phyloP scores from a whole-genome alignment of 179 eudicot species.

The Heliamphora pulchella region DNA sequence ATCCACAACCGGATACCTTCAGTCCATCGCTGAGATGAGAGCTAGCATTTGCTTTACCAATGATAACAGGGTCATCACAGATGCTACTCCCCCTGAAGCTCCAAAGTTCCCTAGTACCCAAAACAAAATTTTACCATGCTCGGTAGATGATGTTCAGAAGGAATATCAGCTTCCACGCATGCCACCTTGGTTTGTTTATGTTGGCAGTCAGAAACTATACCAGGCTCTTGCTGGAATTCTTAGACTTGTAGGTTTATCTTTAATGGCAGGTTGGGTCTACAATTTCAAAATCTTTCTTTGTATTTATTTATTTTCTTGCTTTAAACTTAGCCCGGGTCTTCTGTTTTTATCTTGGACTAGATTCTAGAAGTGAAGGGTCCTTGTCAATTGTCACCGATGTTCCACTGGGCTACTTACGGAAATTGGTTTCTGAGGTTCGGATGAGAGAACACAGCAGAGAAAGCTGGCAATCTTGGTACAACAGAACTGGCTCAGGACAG shows the following conservation, averaged over 20 bases:
- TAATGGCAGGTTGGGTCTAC: conserved; percentile 50
- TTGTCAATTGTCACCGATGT: conserved; percentile 60
- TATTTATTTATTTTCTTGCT: conserved; percentile 8
- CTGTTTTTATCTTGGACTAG: conserved; percentile 33
- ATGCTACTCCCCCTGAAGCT: conserved; percentile 31
- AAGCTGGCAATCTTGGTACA: conserved; percentile 87
- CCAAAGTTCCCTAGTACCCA: conserved; percentile 19
- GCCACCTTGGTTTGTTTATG: conserved; percentile 88
- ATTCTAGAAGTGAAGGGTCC: conserved; percentile 44
- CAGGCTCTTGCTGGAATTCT: conserved; percentile 70
- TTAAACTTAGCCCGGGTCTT: conserved; percentile 9
- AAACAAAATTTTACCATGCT: conserved; percentile 25
- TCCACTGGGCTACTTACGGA: conserved; percentile 67
- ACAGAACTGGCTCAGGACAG: conserved; percentile 61
- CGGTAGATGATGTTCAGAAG: conserved; percentile 25
- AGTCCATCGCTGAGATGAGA: conserved; percentile 71
- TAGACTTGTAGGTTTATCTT: conserved; percentile 67
- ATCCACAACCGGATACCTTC: conserved; percentile 66
- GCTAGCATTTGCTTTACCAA: conserved; percentile 24
- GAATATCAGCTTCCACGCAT: conserved; percentile 70
- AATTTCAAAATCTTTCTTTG: conserved; percentile 10
- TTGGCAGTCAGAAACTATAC: conserved; percentile 70
- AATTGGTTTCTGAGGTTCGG: conserved; percentile 63
- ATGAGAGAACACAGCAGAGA: conserved; percentile 48
- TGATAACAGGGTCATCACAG: conserved; percentile 19